Evolutionary conservation across 1,284 basidiomycete genomes (phyloP).

Genomic region (Vanrija sp.): DNA sequence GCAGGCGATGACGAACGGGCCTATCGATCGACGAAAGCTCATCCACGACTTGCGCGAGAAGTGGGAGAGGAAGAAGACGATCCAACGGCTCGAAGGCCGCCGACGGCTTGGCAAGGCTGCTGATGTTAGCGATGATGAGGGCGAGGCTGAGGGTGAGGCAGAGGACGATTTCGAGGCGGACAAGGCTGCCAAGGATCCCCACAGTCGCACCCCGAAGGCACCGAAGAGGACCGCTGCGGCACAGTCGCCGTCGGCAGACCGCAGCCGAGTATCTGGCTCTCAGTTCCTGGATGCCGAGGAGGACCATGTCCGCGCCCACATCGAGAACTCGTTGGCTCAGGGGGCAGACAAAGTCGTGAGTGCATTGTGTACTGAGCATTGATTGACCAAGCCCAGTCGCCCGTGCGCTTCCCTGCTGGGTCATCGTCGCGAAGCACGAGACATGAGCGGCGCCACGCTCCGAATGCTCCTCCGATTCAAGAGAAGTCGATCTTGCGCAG

Average conservation of each 20-base stretch:
- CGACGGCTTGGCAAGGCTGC: constrained; percentile 3
- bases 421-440: constrained; percentile 22
- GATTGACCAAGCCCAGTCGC: constrained; percentile 17
- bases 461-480: constrained; percentile 38
- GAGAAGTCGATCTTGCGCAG: constrained; percentile 40
- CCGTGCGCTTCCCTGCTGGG: constrained; percentile 12
- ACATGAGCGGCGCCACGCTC: constrained; percentile 15
- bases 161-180: constrained; percentile 46
- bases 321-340: constrained; percentile 72
- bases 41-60: constrained; percentile 70
- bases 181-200: constrained; percentile 43
- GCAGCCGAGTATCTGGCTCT: constrained; percentile 54
- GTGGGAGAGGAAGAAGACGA: constrained; percentile 78
- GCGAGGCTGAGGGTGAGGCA: constrained; percentile 21
- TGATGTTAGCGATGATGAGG: constrained; percentile 43
- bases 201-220: constrained; percentile 8
- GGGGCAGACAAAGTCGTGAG: constrained; percentile 57
- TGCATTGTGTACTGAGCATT: neutral
- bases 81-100: constrained; percentile 75
- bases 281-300: constrained; percentile 92
- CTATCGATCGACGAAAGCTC: constrained; percentile 74
- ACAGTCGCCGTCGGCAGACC: constrained; percentile 7
- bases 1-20: constrained; percentile 53
- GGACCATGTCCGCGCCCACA: constrained; percentile 74
- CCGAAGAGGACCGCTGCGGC: neutral